Evolutionary conservation across 2,329 filamentous ascomycete genomes (phyloP).

Genomic region (Scytalidium sp.): DNA sequence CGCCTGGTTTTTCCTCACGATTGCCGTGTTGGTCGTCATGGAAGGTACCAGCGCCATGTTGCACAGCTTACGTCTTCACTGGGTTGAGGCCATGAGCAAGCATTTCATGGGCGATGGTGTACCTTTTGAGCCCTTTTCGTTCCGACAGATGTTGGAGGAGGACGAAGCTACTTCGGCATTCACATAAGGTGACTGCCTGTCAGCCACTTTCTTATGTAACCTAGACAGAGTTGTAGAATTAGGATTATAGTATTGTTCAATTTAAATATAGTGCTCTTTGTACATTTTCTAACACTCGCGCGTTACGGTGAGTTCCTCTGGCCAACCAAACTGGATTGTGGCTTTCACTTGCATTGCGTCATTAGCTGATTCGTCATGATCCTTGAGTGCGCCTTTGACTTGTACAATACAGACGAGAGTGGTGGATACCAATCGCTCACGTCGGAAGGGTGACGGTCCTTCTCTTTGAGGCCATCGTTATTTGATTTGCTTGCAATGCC

Average conservation of each 20-base stretch:
- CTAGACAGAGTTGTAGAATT: not conserved
- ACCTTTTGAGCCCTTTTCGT: slow-evolving; percentile 86
- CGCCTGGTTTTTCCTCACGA: slow-evolving; percentile 84
- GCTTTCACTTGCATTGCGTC: not conserved
- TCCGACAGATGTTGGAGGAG: slow-evolving; percentile 80
- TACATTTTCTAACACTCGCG: not conserved
- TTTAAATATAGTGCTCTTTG: too few species aligned
- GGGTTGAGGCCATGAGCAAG: slow-evolving; percentile 98
- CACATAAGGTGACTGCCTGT: slow-evolving; percentile 12
- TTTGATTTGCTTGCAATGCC: not conserved
- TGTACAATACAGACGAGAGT: not conserved
- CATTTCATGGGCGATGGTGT: slow-evolving; percentile 90
- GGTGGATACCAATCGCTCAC: not conserved
- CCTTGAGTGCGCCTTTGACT: not conserved
- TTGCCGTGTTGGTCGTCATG: slow-evolving; percentile 85
- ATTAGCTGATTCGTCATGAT: not conserved
- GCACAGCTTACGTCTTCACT: slow-evolving; percentile 86
- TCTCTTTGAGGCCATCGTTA: not conserved
- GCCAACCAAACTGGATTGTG: not conserved
- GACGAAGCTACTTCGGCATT: slow-evolving; percentile 62
- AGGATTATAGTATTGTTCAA: not conserved
- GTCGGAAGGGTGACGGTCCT: not conserved
- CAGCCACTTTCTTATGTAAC: not conserved
- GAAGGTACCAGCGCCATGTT: slow-evolving; percentile 96
- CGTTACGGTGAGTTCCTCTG: not conserved